Conservation (phyloP, 148 eudicot species). For the Fagopyrum homotropicum region DNA sequence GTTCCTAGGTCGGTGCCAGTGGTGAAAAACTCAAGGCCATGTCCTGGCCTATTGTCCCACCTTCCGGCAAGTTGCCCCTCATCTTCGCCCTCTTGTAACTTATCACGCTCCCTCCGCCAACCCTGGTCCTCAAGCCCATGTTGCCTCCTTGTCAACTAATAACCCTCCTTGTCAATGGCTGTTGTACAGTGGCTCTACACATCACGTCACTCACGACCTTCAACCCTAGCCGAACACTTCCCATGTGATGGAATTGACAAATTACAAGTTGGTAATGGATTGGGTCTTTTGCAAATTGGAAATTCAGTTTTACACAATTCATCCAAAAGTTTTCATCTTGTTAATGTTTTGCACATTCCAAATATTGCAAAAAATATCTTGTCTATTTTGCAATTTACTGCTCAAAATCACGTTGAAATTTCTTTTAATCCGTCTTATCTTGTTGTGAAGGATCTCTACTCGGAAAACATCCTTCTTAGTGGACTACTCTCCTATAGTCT, state of each 20-base stretch:
- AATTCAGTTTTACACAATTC: not conserved
- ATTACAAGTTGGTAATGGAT: not conserved
- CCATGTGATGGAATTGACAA: not conserved
- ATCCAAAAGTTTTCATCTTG: not conserved
- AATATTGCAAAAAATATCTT: constrained; percentile 8
- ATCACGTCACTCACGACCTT: not conserved
- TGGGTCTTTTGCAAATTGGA: not conserved
- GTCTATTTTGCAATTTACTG: constrained; percentile 13
- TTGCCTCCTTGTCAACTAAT: not conserved
- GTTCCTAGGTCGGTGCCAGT: not conserved
- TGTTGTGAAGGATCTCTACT: not conserved
- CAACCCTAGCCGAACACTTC: no score
- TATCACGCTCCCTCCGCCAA: not conserved
- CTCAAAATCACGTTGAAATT: not conserved
- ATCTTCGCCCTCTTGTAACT: not conserved
- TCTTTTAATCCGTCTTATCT: not conserved
- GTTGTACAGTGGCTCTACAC: not conserved
- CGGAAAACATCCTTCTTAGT: not conserved
- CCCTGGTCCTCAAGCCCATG: not conserved
- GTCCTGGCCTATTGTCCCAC: not conserved
- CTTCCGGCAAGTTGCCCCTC: not conserved
- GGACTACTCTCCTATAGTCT: not conserved
- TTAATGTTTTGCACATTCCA: constrained; percentile 19
- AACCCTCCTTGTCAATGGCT: not conserved
- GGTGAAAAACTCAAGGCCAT: not conserved